Conservation (phyloP, 805 yeast genomes). For the Danielia oregonensis region DNA sequence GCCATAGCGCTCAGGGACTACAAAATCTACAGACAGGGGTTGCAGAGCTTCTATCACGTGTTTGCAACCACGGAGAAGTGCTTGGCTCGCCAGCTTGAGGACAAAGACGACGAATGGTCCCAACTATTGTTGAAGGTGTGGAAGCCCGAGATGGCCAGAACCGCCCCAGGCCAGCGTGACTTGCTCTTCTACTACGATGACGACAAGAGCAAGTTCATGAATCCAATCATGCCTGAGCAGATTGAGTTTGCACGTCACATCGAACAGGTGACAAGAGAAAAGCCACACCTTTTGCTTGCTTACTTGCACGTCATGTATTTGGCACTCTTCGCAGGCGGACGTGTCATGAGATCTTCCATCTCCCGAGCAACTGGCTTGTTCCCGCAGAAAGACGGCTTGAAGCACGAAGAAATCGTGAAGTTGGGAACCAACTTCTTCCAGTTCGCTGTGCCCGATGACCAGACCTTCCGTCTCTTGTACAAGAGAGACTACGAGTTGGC, state of each 20-base stretch:
- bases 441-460: conserved; percentile 67
- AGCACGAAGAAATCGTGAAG: conserved; percentile 58
- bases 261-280: conserved; percentile 45
- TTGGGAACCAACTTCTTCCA: conserved; percentile 63
- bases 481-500: conserved; percentile 75
- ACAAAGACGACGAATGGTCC: conserved; percentile 29
- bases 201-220: conserved; percentile 49
- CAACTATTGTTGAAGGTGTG: conserved; percentile 56
- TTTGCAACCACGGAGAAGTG: conserved; percentile 61
- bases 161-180: conserved; percentile 54
- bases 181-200: conserved; percentile 63
- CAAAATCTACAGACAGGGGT: conserved; percentile 75
- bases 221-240: conserved; percentile 59
- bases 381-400: conserved; percentile 66
- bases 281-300: conserved; percentile 71
- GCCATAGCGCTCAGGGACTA: conserved; percentile 75
- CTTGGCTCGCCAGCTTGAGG: conserved; percentile 43
- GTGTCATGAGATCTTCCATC: conserved; percentile 63
- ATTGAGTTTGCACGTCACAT: conserved; percentile 63
- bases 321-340: conserved; percentile 85
- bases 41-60: conserved; percentile 68
- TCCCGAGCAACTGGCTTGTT: conserved; percentile 66
- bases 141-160: conserved; percentile 68
- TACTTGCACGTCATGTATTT: conserved; percentile 83
- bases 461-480: conserved; percentile 58